These are phyloP conservation scores for Russula virescens DNA, from an alignment of 768 basidiomycete genomes.

Conservation along the genomic window DNA sequence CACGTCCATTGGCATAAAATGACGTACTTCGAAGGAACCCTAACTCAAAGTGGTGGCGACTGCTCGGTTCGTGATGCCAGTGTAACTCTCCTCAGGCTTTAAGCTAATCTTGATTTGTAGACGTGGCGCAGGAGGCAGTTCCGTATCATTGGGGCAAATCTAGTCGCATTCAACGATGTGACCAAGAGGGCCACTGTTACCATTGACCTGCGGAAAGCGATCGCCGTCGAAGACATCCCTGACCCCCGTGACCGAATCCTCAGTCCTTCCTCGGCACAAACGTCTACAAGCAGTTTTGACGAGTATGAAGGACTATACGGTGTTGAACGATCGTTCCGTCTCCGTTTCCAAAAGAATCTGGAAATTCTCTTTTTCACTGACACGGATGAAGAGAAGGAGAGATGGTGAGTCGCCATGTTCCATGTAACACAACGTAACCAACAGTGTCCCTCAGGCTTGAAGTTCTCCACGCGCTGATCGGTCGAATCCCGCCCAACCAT, in stretches of 20 bases:
- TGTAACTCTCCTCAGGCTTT: not conserved
- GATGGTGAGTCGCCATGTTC: slow-evolving; percentile 56
- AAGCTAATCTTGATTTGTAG: slow-evolving; percentile 34
- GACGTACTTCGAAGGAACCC: slow-evolving; percentile 85
- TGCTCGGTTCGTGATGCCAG: slow-evolving; percentile 58
- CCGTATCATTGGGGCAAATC: slow-evolving; percentile 76
- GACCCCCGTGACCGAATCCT: slow-evolving; percentile 44
- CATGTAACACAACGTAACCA: not conserved
- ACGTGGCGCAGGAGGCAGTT: slow-evolving; percentile 80
- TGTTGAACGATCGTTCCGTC: slow-evolving; percentile 78
- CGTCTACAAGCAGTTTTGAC: slow-evolving; percentile 38
- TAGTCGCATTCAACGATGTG: slow-evolving; percentile 89
- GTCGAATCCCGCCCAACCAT: slow-evolving; percentile 86
- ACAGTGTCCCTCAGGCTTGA: slow-evolving; percentile 56
- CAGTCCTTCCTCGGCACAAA: slow-evolving; percentile 39
- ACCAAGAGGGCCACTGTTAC: slow-evolving; percentile 86
- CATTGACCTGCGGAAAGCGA: slow-evolving; percentile 85
- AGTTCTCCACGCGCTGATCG: slow-evolving; percentile 76
- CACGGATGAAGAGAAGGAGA: slow-evolving; percentile 77
- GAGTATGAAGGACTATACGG: slow-evolving; percentile 62
- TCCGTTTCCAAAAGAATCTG: slow-evolving; percentile 71
- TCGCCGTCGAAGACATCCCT: slow-evolving; percentile 71
- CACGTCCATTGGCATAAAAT: slow-evolving; percentile 93
- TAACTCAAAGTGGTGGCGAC: slow-evolving; percentile 93
- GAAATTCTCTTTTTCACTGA: slow-evolving; percentile 91